Conservation (phyloP, 2,329 filamentous ascomycete genomes). For the Rutstroemia sp. region DNA sequence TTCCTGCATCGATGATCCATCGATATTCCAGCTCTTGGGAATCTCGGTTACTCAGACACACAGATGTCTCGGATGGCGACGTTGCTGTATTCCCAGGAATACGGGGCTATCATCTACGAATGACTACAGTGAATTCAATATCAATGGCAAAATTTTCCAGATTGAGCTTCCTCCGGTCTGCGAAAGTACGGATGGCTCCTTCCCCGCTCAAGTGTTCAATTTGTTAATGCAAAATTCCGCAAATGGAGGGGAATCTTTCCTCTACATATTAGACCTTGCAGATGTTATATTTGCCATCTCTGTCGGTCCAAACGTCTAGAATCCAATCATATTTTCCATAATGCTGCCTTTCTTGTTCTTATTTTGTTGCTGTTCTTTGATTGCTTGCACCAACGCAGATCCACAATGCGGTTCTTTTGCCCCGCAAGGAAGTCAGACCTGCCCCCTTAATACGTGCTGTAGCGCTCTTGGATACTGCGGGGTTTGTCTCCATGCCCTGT, state of each 20-base stretch:
- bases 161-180: background rate
- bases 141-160: background rate
- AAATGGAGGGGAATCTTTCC: conserved; percentile 2
- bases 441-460: conserved; percentile 8
- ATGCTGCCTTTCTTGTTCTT: background rate
- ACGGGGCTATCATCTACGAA: background rate
- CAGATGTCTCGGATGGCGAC: background rate
- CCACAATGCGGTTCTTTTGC: conserved; percentile 6
- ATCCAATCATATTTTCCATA: background rate
- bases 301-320: background rate
- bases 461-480: conserved; percentile 7
- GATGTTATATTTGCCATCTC: background rate
- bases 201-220: conserved; percentile 2
- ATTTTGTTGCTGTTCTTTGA: background rate
- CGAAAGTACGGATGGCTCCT: background rate
- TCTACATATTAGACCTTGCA: background rate
- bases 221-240: background rate
- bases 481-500: background rate
- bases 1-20: background rate
- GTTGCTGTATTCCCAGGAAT: background rate
- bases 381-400: background rate
- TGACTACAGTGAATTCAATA: conserved; percentile 1
- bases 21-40: background rate
- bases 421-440: background rate
- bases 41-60: background rate